Evolutionary conservation across 148 eudicot genomes (phyloP), one percentile per base, ranked within the genome.

Genomic region (Silene conica): DNA sequence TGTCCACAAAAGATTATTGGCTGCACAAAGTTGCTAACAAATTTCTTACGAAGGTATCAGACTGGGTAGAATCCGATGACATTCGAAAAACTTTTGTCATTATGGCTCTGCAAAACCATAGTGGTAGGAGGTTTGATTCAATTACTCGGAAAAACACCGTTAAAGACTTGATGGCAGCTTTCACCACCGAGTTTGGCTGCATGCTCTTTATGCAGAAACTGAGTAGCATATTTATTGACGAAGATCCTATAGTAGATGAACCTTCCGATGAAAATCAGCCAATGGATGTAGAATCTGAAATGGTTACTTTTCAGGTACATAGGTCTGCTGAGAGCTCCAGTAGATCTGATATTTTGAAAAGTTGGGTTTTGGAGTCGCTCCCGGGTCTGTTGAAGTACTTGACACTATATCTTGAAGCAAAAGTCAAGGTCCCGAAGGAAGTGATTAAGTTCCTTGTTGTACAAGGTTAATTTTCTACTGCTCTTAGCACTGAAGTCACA

Each of bases 401-500:
- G 72, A 86, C 86, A 26, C 82, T 95, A 26, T 93, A 92, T 78
- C 85, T 83, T 63, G 97, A 92, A 64, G 85, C 88, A 18, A 92
- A 79, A 75, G 85, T 81, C 58, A 85, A 87, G 75, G 90, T 90
- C 28, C 94, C 92, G 75, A 90, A 89, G 82, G 97, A 92, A 87
- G 86, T 92, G 74, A 70, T 92, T 85, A 96, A 96, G 83, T 96
- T 96, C 76, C 77, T 96, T 67, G 89, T 97, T 63, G 99, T 96
- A 72, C 99, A 96, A 81, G 99, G 99, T 21, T 76, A 92, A 72
- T 96, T 96, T 77, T 92, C 96, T 74, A 86, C 99, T 11, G 87
- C 99, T 73, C 92, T 92, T 73, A 97, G 97, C 58, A 86, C 97
- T 21, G 96, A 96, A 81, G 90, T 96, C 65, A 96, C 97, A 70